Evolutionary conservation across 164 flowering plant species (phyloP).

Genomic region (Dillenia turbinata): DNA sequence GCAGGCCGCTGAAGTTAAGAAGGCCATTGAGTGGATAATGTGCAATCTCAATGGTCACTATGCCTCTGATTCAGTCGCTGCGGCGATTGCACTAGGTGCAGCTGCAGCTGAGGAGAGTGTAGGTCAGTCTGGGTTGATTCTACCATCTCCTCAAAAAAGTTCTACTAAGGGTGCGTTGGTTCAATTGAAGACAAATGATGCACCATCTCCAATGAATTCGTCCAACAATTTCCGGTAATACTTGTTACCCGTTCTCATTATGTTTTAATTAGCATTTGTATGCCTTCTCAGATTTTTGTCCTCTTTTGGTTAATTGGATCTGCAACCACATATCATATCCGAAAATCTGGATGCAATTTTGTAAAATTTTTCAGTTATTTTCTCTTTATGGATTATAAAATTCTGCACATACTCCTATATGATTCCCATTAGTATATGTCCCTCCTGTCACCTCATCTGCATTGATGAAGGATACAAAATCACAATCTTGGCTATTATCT

Average conservation of each 20-base stretch:
- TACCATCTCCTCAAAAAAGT: constrained; percentile 36
- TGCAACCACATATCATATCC: no score
- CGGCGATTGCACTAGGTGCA: constrained; percentile 77
- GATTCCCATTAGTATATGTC: no score
- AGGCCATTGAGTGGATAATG: constrained; percentile 95
- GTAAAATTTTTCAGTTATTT: no score
- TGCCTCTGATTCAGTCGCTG: constrained; percentile 83
- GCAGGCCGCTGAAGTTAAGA: constrained; percentile 95
- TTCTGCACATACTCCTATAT: no score
- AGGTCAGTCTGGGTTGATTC: constrained; percentile 26
- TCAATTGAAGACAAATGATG: constrained; percentile 62
- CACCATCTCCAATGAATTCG: constrained; percentile 48
- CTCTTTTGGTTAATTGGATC: no score
- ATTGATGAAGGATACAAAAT: no score
- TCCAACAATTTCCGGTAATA: constrained; percentile 83
- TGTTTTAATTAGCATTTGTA: not conserved
- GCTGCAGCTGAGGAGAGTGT: constrained; percentile 50
- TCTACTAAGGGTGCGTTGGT: constrained; percentile 30
- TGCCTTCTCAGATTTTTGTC: not conserved
- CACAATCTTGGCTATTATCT: no score
- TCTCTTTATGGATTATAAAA: no score
- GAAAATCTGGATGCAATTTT: no score
- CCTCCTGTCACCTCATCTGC: no score
- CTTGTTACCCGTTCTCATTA: constrained; percentile 7
- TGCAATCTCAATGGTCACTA: constrained; percentile 76